Evolutionary conservation across 345 rosid species (phyloP).

Genomic region (Angophora floribunda): DNA sequence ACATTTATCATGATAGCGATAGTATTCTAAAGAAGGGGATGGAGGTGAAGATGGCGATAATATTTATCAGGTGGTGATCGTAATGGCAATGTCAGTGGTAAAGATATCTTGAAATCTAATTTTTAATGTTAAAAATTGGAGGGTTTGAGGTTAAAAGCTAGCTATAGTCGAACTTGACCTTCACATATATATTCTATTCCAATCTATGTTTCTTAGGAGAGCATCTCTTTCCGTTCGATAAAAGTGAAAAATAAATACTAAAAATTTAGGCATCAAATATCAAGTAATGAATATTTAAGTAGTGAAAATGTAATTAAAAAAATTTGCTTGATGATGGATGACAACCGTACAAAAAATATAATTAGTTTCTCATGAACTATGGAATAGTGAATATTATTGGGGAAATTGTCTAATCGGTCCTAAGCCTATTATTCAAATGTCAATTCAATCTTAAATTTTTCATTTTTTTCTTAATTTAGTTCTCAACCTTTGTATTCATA

Average conservation of each 20-base stretch:
- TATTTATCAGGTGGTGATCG: neutral
- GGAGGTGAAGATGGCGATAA: neutral
- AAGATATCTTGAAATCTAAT: neutral
- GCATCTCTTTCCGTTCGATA: neutral
- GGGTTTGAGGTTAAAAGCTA: neutral
- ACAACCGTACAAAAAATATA: neutral
- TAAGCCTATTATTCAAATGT: too few species aligned
- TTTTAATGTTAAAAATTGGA: neutral
- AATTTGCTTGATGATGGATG: neutral
- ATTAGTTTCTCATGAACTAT: neutral
- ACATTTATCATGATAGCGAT: neutral
- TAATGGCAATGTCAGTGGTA: neutral
- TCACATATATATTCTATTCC: neutral
- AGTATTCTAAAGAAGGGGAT: neutral
- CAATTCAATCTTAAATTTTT: too few species aligned
- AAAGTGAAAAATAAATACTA: neutral
- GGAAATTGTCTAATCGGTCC: neutral
- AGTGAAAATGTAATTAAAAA: neutral
- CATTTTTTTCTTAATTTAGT: too few species aligned
- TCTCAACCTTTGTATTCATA: too few species aligned
- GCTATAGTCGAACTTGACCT: neutral
- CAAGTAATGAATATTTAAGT: neutral
- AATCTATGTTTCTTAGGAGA: neutral
- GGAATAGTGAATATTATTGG: neutral
- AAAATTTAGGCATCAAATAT: neutral